These are phyloP conservation scores for Giardia muris DNA, from an alignment of 208 protist species.

Conservation along the genomic window DNA sequence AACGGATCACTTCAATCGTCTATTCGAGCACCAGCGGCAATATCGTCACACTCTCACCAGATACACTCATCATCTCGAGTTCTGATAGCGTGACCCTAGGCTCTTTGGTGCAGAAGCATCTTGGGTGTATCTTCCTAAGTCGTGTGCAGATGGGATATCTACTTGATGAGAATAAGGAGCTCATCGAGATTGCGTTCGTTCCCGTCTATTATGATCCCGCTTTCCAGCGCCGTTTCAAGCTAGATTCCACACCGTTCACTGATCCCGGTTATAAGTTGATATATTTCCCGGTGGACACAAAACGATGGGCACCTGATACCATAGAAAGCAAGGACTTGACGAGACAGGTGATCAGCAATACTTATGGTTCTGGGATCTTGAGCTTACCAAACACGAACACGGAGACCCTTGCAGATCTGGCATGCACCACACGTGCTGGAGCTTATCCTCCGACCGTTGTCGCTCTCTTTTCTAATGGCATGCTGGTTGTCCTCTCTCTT, in stretches of 20 bases:
- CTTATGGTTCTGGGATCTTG: not conserved
- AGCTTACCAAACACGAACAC: not conserved
- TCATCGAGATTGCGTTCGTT: not conserved
- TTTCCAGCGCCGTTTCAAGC: not conserved
- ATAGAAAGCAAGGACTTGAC: not conserved
- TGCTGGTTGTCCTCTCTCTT: not conserved
- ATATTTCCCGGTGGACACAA: not conserved
- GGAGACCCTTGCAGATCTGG: not conserved
- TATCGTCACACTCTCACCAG: not conserved
- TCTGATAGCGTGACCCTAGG: not conserved
- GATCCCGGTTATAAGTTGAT: not conserved
- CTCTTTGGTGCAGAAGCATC: not conserved
- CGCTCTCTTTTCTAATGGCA: not conserved
- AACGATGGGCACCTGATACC: not conserved
- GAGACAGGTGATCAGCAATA: not conserved
- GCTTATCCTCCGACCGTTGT: not conserved
- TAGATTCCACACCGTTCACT: not conserved
- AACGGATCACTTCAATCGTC: not conserved
- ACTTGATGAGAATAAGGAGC: not conserved
- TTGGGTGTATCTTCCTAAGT: slow-evolving; percentile 3
- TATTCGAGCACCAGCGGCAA: not conserved
- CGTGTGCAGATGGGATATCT: not conserved
- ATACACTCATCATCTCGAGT: not conserved
- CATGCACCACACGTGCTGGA: not conserved
- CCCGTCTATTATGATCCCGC: not conserved